These are phyloP conservation scores for Raffaelea deltoideospora DNA, from an alignment of 2,329 filamentous ascomycete genomes.

Conservation along the genomic window DNA sequence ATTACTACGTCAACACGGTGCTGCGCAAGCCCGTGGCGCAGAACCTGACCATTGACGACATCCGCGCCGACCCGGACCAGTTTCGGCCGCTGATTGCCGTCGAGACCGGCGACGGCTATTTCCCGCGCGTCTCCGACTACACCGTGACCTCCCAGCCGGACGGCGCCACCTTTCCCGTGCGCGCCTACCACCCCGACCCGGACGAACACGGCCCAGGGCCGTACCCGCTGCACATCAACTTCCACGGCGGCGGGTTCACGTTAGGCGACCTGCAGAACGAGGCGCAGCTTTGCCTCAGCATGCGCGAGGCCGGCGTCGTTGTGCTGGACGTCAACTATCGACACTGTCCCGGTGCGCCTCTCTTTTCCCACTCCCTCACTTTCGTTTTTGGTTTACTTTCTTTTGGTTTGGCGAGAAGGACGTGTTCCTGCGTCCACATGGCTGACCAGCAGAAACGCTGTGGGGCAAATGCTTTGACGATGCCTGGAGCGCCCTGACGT, in stretches of 20 bases:
- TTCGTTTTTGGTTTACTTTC: not conserved
- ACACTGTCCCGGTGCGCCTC: slow-evolving; percentile 19
- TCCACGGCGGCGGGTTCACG: slow-evolving; percentile 21
- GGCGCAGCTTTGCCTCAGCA: slow-evolving; percentile 18
- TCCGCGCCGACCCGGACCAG: slow-evolving; percentile 4
- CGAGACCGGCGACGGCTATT: slow-evolving; percentile 3
- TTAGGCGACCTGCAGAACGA: slow-evolving; percentile 19
- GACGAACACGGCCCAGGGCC: slow-evolving; percentile 3
- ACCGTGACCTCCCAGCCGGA: slow-evolving; percentile 3
- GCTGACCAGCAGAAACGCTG: slow-evolving; percentile 12
- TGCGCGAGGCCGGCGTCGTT: slow-evolving; percentile 21
- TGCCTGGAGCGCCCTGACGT: slow-evolving; percentile 19
- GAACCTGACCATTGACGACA: not conserved
- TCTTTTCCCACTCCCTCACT: not conserved
- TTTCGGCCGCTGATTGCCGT: slow-evolving; percentile 2
- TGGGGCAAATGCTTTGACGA: slow-evolving; percentile 23
- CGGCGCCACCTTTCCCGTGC: slow-evolving; percentile 2
- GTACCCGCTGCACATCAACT: slow-evolving; percentile 8
- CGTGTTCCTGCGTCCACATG: too few species aligned
- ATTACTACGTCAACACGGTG: slow-evolving; percentile 2
- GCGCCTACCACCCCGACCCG: slow-evolving; percentile 6
- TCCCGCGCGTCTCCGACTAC: slow-evolving; percentile 4
- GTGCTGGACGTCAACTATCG: slow-evolving; percentile 25
- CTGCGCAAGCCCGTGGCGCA: not conserved
- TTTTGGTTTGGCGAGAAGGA: too few species aligned